Evolutionary conservation across 169 alveolate genomes (phyloP), one percentile per base, ranked within the genome.

Genomic region (Ophryocystis elektroscirrha): DNA sequence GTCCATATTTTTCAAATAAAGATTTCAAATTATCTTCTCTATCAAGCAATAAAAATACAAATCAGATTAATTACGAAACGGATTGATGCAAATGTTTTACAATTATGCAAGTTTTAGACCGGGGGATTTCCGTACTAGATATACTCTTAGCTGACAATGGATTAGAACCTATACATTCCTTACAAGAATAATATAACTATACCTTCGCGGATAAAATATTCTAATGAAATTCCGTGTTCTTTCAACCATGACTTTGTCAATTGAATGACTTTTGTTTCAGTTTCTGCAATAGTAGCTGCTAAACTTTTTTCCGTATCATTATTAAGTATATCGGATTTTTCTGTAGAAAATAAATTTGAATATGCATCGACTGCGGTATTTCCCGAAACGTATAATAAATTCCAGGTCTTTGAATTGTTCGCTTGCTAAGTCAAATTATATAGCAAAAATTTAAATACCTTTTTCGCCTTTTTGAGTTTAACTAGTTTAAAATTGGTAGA

Each of bases 191-290:
- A 45, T 48, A 48, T 43, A 27, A 73, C 57, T 52, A 52, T 53
- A 25, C 75, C 69, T 5, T 53, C 53, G 37, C 62, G 42, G 38
- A 76, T 83, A 52, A 83, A 78, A 15, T 77, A 77, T 46, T 79
- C 81, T 46, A 77, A 64, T 56, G 74, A 57, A 22, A 84, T 72
- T 2, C 96, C 95, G 59, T 83, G 87, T 39, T 74, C 71, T 47
- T 68, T 71, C 43, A 89, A 50, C 97, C 97, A 89, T 45, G 76
- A 83, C 57, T 83, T 87, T 42, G 92, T 81, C 52, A 84, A 80
- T 46, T 78, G 69, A 49, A 87, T 76, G 15, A 89, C 78, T 24
- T 74, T 79, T 9, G 96, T 81, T 55, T 89, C 97, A 39, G 84
- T 73, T 5, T 80, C 71, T 0, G 65, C 58, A 4, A 52, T 55